Evolutionary conservation across 2,329 filamentous ascomycete genomes (phyloP).

Genomic region (Alternaria gaisen): DNA sequence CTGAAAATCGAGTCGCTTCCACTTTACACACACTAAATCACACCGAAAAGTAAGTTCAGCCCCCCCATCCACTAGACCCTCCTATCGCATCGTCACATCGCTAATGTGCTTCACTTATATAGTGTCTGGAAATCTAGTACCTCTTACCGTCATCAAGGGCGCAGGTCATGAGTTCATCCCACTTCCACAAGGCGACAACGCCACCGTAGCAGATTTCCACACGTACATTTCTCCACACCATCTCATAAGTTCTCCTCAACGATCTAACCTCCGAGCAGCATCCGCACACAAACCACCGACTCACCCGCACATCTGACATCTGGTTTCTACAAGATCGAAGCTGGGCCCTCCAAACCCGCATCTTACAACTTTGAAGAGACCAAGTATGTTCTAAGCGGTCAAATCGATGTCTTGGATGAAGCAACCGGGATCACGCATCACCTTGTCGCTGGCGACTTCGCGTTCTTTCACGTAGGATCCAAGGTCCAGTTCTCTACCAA

Average conservation of each 20-base stretch:
- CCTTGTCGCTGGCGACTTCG: conserved; percentile 30
- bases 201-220: conserved; percentile 34
- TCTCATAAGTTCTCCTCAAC: background rate
- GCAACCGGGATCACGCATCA: conserved; percentile 30
- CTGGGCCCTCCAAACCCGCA: conserved; percentile 24
- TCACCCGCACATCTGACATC: conserved; percentile 27
- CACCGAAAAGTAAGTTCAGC: background rate
- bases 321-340: conserved; percentile 33
- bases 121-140: conserved; percentile 26
- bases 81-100: background rate
- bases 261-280: conserved; percentile 11
- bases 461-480: conserved; percentile 30
- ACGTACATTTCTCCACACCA: conserved; percentile 9
- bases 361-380: conserved; percentile 31
- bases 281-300: conserved; percentile 25
- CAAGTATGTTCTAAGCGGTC: conserved; percentile 29
- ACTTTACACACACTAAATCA: background rate
- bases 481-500: conserved; percentile 34
- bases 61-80: background rate
- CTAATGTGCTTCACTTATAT: background rate
- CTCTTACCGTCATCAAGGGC: conserved; percentile 33
- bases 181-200: conserved; percentile 27
- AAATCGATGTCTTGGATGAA: conserved; percentile 30
- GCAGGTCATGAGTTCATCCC: conserved; percentile 31
- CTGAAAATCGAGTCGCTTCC: too few species aligned